Percentiles rank a stretch among this genome's conserved stretches.
Evolutionary conservation across 2,329 filamentous ascomycete species (phyloP).

Genomic region (Diaporthe velutina): DNA sequence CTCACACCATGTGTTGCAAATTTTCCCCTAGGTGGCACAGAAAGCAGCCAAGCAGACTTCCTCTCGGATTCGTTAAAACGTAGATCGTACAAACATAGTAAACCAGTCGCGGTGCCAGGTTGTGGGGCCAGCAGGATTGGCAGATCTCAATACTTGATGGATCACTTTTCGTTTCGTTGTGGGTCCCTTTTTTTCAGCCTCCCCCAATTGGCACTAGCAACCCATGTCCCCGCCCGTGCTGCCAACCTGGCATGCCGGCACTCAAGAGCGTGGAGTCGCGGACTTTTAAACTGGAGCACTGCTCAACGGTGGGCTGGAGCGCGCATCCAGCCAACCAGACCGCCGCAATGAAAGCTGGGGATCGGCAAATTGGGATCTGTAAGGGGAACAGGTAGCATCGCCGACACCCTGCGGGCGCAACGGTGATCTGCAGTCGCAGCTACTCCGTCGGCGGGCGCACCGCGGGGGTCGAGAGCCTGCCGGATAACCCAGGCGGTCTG

Average conservation of each 20-base stretch:
- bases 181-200: conserved; percentile 1
- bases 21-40: not conserved
- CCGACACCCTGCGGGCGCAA: not conserved
- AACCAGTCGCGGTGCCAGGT: not conserved
- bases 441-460: conserved; percentile 56
- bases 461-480: conserved; percentile 16
- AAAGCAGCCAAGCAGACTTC: conserved; percentile 1
- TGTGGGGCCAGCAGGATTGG: conserved; percentile 1
- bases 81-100: not conserved
- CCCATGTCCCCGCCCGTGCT: conserved; percentile 1
- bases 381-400: not conserved
- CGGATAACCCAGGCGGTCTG: conserved; percentile 37
- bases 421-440: conserved; percentile 43
- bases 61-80: not conserved
- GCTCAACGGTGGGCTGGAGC: not conserved
- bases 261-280: not conserved
- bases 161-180: not conserved
- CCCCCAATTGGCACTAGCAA: not conserved
- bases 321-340: too few species aligned
- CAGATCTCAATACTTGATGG: conserved; percentile 25
- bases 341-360: conserved; percentile 2
- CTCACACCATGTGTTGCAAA: not conserved
- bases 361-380: conserved; percentile 18
- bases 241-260: not conserved
- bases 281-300: not conserved